Conservation (phyloP, 352 stramenopile species). For the Globisporangium radiosum region DNA sequence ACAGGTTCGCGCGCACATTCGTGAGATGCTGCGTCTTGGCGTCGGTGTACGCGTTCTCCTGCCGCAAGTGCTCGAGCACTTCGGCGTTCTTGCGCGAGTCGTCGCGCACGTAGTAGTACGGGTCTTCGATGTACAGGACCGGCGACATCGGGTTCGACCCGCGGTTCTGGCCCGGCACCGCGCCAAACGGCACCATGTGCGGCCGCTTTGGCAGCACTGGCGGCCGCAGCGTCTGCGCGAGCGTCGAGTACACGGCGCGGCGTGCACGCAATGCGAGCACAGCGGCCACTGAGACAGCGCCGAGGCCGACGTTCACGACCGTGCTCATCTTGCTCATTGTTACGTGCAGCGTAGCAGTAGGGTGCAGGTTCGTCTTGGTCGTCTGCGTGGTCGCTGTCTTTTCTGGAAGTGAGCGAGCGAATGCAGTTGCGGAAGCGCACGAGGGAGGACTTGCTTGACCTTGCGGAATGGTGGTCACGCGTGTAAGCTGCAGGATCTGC, state of each 20-base stretch:
- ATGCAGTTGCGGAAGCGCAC: not conserved
- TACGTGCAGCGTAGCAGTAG: not conserved
- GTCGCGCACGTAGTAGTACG: constrained; percentile 95
- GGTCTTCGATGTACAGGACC: constrained; percentile 86
- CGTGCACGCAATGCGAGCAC: constrained; percentile 53
- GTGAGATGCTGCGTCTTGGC: constrained; percentile 82
- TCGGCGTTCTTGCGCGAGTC: constrained; percentile 89
- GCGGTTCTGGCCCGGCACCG: constrained; percentile 71
- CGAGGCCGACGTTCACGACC: constrained; percentile 44
- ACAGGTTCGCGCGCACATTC: constrained; percentile 80
- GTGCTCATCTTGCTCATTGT: constrained; percentile 48
- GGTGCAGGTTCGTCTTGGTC: not conserved
- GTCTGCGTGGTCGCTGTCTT: not conserved
- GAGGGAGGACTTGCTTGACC: not conserved
- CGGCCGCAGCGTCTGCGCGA: constrained; percentile 33
- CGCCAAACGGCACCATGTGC: constrained; percentile 82
- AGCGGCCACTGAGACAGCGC: constrained; percentile 43
- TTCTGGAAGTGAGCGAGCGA: not conserved
- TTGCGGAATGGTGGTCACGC: not conserved
- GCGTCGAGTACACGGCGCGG: constrained; percentile 50
- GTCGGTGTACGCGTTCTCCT: constrained; percentile 93
- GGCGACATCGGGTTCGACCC: constrained; percentile 87
- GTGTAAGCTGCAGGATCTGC: not conserved
- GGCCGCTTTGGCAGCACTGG: constrained; percentile 62
- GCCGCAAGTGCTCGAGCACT: constrained; percentile 87